A percentile compares a stretch with the other conserved stretches of the same genome.
phyloP scores from a whole-genome alignment of 441 rosid genomes.

The Pelargonium myrrhifolium region DNA sequence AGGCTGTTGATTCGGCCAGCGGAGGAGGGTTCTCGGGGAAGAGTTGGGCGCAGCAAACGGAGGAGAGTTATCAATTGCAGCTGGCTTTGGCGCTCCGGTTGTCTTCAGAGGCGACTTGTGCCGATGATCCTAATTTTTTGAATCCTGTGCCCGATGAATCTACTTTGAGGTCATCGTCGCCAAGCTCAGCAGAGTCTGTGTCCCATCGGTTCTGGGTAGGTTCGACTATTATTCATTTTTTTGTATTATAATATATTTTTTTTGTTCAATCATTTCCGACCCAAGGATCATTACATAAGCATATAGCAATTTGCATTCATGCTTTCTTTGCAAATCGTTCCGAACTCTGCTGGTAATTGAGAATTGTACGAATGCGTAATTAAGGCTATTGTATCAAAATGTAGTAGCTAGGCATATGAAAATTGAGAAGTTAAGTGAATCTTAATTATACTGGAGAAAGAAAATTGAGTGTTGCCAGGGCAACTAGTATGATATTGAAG shows the following conservation, averaged over 20 bases:
- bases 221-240: conserved; percentile 1
- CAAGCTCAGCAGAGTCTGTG: conserved; percentile 57
- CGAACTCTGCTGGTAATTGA: too few relatives aligned
- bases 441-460: background rate
- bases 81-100: conserved; percentile 86
- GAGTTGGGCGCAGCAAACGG: conserved; percentile 99
- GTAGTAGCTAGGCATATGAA: background rate
- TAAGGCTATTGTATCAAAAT: background rate
- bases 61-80: conserved; percentile 98
- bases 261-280: background rate
- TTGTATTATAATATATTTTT: background rate
- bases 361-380: conserved; percentile 1
- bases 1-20: too few relatives aligned
- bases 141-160: conserved; percentile 79
- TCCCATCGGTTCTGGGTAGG: conserved; percentile 95
- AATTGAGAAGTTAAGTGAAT: background rate
- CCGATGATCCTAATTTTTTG: conserved; percentile 86
- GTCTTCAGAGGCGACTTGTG: conserved; percentile 76
- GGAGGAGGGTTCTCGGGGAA: conserved; percentile 17
- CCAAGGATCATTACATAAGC: too few relatives aligned
- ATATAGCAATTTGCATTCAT: background rate
- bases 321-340: background rate
- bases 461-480: background rate
- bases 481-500: background rate
- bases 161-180: conserved; percentile 35